Evolutionary conservation across 129 eudicot species (phyloP).

Genomic region (Escallonia rubra): DNA sequence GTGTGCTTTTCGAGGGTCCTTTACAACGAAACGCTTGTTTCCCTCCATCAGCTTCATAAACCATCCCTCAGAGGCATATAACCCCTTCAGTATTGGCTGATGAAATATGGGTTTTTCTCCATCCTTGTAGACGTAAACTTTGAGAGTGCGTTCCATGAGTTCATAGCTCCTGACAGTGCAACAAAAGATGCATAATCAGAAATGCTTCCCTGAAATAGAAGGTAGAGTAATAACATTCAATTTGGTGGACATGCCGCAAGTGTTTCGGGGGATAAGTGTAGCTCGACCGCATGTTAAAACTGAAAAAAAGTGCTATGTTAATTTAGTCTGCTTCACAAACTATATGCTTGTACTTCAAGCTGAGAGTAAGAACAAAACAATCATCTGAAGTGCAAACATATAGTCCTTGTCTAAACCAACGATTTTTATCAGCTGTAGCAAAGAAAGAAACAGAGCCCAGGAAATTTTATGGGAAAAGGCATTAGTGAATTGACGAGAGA

Average conservation of each 20-base stretch:
- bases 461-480: too few relatives aligned
- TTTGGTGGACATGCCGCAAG: neutral
- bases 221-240: neutral
- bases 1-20: conserved; percentile 70
- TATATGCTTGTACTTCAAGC: too few relatives aligned
- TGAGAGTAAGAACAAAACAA: too few relatives aligned
- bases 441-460: too few relatives aligned
- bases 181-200: neutral
- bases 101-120: conserved; percentile 85
- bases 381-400: too few relatives aligned
- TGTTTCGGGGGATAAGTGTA: neutral
- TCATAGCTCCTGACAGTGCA: conserved; percentile 64
- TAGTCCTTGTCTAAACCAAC: too few relatives aligned
- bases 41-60: conserved; percentile 89
- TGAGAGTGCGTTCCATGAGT: conserved; percentile 72
- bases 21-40: conserved; percentile 58
- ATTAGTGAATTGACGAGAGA: too few relatives aligned
- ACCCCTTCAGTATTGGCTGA: conserved; percentile 75
- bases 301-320: neutral
- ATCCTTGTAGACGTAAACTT: conserved; percentile 71
- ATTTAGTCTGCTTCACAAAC: neutral
- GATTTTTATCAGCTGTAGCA: too few relatives aligned
- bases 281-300: neutral
- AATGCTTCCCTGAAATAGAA: neutral
- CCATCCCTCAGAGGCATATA: conserved; percentile 94